Base-by-base conservation (phyloP, 805 yeast species). In the Metschnikowia picachoensis region DNA sequence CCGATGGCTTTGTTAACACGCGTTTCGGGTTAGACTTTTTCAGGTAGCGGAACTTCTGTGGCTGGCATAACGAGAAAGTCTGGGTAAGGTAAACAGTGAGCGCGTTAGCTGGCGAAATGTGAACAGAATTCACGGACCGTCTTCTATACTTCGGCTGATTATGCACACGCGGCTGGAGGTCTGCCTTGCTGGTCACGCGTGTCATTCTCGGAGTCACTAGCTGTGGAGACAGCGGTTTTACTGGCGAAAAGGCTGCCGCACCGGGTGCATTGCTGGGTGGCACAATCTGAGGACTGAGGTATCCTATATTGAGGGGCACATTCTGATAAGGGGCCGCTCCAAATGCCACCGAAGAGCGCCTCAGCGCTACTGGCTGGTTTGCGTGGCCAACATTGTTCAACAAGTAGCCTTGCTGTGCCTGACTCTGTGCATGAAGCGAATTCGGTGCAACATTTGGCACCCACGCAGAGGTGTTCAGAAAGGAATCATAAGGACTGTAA, bases 1-100 rank as follows among this genome's bases (percentile, higher is more conserved):
- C 95, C 62, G 82, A 80, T 3, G 97, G 97, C 62, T 94, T 92
- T 0, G 99, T 95, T 36, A 94, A 70, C 3, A 90, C 97, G 46
- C 99, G 72, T 50, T 88, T 81, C 3, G 99, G 99, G 61, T 94
- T 94, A 48, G 88, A 82, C 3, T 89, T 77, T 14, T 88, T 79
- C 53, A 85, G 84, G 64, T 94, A 94, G 51, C 83, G 82, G 66
- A 89, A 94, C 57, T 68, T 70, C 35, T 68, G 64, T 0, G 97
- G 88, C 49, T 89, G 86, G 66, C 97, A 92, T 46, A 92, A 77
- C 9, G 86, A 73, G 64, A 87, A 94, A 0, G 97, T 85, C 16
- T 90, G 80, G 2, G 92, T 77, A 41, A 94, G 68, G 39, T 86
- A 80, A 4, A 83, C 77, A 0, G 97, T 87, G 48, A 92, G 70